Conservation (phyloP, 257 asterid genomes). For the Solanum ahanhuiri region DNA sequence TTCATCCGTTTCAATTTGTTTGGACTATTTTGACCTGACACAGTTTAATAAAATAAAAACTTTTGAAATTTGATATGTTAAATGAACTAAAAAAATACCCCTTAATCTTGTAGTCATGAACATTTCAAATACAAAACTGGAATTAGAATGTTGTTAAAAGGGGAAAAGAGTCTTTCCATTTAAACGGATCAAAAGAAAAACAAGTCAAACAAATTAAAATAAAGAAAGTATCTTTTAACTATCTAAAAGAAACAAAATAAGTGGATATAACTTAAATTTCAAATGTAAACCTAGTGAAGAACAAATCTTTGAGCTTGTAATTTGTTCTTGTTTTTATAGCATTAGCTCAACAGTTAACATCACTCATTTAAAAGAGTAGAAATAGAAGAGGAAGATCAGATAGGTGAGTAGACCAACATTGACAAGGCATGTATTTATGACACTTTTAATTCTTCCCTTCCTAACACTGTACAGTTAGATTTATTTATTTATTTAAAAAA, state of each 20-base stretch:
- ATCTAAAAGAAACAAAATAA: too few species aligned
- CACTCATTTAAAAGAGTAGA: neutral
- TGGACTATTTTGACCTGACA: neutral
- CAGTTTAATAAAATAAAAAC: too few species aligned
- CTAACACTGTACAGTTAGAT: slow-evolving; percentile 23
- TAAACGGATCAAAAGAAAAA: too few species aligned
- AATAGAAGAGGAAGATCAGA: neutral
- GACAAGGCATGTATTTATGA: slow-evolving; percentile 10
- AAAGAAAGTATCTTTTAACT: neutral
- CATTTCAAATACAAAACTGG: neutral
- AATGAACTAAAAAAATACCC: too few species aligned
- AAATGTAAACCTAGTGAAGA: neutral
- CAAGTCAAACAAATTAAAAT: too few species aligned
- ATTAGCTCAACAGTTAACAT: neutral
- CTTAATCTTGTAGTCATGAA: too few species aligned
- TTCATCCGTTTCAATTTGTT: too few species aligned
- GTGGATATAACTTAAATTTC: neutral
- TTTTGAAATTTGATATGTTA: neutral
- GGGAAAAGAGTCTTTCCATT: neutral
- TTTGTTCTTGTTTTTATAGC: neutral
- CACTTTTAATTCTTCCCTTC: neutral
- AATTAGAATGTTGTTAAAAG: too few species aligned
- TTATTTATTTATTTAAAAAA: neutral
- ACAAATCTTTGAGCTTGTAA: neutral
- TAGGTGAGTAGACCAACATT: neutral